phyloP scores from a whole-genome alignment of 2,329 filamentous ascomycete species.

The Hypoxylon sp. region DNA sequence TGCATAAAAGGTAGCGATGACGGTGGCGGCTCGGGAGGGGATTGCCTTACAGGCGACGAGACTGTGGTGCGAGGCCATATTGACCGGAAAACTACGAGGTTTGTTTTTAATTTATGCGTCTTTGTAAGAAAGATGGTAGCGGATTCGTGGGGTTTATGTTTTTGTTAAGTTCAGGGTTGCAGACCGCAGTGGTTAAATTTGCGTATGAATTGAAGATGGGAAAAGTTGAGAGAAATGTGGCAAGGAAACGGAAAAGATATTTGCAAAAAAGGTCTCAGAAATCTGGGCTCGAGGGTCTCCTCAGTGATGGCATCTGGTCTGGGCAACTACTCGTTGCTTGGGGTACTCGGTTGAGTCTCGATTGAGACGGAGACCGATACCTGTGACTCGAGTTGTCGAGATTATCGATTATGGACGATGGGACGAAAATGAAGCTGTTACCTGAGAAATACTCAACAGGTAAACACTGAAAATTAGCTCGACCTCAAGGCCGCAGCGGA shows the following conservation, averaged over 20 bases:
- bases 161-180: background rate
- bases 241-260: background rate
- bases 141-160: background rate
- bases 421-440: background rate
- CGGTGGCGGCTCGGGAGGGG: constrained; percentile 17
- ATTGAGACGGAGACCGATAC: background rate
- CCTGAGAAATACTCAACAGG: background rate
- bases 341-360: no score
- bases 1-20: constrained; percentile 35
- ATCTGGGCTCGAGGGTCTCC: background rate
- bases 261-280: background rate
- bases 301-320: background rate
- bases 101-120: background rate
- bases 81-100: background rate
- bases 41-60: constrained; percentile 26
- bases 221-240: background rate
- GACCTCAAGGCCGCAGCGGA: background rate
- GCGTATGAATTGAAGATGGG: background rate
- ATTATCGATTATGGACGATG: background rate
- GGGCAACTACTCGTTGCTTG: background rate
- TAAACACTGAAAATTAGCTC: constrained; percentile 2
- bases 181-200: background rate
- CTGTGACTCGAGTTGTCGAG: background rate
- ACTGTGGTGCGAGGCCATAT: constrained; percentile 18
- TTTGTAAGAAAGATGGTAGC: background rate